These are phyloP conservation scores for Acorus gramineus DNA, from an alignment of 106 monocot species.

Conservation along the genomic window DNA sequence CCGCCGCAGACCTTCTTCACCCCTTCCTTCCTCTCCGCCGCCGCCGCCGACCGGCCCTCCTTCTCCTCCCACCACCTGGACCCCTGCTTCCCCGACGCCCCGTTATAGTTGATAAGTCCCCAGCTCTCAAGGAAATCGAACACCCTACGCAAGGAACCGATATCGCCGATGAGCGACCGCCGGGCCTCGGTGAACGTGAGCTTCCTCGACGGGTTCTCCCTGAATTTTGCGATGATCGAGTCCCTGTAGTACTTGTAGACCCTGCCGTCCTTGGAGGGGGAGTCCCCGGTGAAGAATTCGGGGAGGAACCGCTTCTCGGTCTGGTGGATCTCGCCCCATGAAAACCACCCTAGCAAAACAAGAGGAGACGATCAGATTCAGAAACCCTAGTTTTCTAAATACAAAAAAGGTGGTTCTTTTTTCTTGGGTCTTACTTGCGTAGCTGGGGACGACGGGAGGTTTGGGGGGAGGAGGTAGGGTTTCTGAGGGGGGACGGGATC, in stretches of 20 bases:
- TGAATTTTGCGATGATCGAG: conserved; percentile 47
- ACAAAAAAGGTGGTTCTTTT: conserved; percentile 1
- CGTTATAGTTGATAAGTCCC: conserved; percentile 84
- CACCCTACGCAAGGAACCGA: conserved; percentile 59
- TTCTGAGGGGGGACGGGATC: conserved; percentile 2
- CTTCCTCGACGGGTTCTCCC: conserved; percentile 41
- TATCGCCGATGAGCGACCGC: conserved; percentile 54
- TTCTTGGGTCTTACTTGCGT: conserved; percentile 39
- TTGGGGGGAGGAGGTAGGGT: conserved; percentile 12
- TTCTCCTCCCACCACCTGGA: conserved; percentile 21
- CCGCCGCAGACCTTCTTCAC: conserved; percentile 48
- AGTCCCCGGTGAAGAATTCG: conserved; percentile 80
- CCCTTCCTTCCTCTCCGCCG: conserved; percentile 20
- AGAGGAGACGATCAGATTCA: neutral
- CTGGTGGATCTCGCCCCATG: conserved; percentile 49
- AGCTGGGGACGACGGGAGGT: conserved; percentile 60
- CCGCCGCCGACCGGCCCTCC: conserved; percentile 15
- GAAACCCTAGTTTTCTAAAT: neutral
- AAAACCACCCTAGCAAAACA: conserved; percentile 60
- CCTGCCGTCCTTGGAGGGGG: conserved; percentile 42
- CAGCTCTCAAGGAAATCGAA: conserved; percentile 90
- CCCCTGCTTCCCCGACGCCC: conserved; percentile 17
- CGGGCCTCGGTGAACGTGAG: conserved; percentile 79
- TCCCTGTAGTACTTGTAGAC: conserved; percentile 73
- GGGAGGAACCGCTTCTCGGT: conserved; percentile 59